A percentile compares a stretch with the other conserved stretches of the same genome.
Conservation (phyloP, 305 asterid genomes). For the Solanum hybrid region DNA sequence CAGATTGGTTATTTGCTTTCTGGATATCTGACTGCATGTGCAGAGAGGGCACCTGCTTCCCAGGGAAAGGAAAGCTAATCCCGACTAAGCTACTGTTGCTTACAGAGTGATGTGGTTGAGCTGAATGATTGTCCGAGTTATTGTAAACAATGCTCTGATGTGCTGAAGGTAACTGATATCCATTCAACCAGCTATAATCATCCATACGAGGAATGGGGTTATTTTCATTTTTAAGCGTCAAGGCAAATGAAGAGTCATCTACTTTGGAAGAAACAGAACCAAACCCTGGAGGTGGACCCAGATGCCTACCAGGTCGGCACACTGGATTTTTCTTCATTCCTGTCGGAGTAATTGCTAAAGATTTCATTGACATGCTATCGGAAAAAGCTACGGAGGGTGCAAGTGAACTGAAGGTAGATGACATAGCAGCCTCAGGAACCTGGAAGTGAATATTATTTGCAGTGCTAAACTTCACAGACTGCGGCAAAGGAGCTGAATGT, state of each 20-base stretch:
- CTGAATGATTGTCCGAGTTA: conserved; percentile 29
- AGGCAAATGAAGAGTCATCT: conserved; percentile 41
- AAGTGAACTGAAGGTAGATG: conserved; percentile 40
- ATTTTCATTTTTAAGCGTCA: conserved; percentile 35
- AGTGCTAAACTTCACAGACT: conserved; percentile 24
- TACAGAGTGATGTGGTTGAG: conserved; percentile 27
- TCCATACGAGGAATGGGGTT: conserved; percentile 41
- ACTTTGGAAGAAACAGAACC: conserved; percentile 66
- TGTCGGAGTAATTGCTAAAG: conserved; percentile 33
- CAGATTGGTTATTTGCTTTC: conserved; percentile 51
- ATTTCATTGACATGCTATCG: conserved; percentile 30
- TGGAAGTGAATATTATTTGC: conserved; percentile 30
- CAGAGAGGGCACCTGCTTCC: conserved; percentile 49
- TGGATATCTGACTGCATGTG: conserved; percentile 49
- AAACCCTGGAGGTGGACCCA: conserved; percentile 98
- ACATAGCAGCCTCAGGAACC: conserved; percentile 34
- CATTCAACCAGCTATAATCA: conserved; percentile 85
- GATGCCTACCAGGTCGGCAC: conserved; percentile 74
- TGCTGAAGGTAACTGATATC: conserved; percentile 53
- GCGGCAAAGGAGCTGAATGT: conserved; percentile 44
- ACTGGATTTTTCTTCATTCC: conserved; percentile 80
- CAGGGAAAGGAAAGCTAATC: conserved; percentile 67
- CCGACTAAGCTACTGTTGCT: conserved; percentile 39
- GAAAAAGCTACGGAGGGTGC: conserved; percentile 23
- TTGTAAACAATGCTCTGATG: conserved; percentile 43